Percentiles rank a stretch among this genome's conserved stretches.
Evolutionary conservation across 2,329 filamentous ascomycete genomes (phyloP).

Genomic region (Geosmithia putterillii): DNA sequence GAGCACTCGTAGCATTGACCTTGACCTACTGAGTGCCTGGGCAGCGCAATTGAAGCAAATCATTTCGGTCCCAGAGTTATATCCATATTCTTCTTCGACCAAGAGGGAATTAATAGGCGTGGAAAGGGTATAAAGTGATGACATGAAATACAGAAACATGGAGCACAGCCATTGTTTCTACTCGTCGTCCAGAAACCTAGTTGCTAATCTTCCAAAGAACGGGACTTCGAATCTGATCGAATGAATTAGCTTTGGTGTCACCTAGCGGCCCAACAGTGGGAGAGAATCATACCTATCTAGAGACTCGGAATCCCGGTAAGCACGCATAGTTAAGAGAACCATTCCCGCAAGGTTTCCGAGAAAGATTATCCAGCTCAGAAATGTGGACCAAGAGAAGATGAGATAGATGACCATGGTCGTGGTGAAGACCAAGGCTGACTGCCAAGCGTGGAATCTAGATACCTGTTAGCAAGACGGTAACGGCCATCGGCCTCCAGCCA

Average conservation of each 20-base stretch:
- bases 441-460: slow-evolving; percentile 90
- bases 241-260: neutral
- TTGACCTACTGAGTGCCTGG: neutral
- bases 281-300: slow-evolving; percentile 39
- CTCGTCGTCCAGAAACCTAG: slow-evolving; percentile 83
- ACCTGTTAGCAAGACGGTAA: slow-evolving; percentile 1
- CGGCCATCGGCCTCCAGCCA: neutral
- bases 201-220: slow-evolving; percentile 74
- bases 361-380: slow-evolving; percentile 77
- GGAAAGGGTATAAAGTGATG: neutral
- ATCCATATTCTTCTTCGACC: neutral
- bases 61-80: neutral
- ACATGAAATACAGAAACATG: neutral
- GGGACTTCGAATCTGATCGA: slow-evolving; percentile 65
- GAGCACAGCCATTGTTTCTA: slow-evolving; percentile 7
- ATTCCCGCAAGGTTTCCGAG: slow-evolving; percentile 65
- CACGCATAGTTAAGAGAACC: slow-evolving; percentile 61
- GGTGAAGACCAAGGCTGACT: slow-evolving; percentile 74
- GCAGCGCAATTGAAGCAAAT: neutral
- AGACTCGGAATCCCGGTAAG: slow-evolving; percentile 71
- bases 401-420: slow-evolving; percentile 66
- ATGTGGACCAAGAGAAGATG: slow-evolving; percentile 71
- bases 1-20: neutral
- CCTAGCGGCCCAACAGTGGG: neutral
- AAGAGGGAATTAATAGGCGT: neutral